These are phyloP conservation scores for Aspergillus pseudoterreus DNA, from an alignment of 2,329 filamentous ascomycete genomes.

Conservation along the genomic window DNA sequence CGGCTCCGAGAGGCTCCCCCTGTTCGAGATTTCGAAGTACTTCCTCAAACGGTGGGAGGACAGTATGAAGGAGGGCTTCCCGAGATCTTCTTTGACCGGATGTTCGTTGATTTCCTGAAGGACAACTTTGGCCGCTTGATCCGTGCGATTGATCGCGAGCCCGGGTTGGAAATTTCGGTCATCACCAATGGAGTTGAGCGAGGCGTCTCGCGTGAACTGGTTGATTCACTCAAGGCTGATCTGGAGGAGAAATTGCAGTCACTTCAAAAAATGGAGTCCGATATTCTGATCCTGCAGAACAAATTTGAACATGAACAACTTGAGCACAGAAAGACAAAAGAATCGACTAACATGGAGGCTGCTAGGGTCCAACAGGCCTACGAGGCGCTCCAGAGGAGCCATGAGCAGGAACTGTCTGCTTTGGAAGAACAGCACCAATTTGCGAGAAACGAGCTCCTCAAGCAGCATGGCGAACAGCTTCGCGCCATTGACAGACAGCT, in stretches of 20 bases:
- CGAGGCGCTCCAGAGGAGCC: slow-evolving; percentile 65
- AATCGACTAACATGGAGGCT: slow-evolving; percentile 54
- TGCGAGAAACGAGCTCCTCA: slow-evolving; percentile 39
- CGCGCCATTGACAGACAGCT: slow-evolving; percentile 48
- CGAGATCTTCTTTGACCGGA: slow-evolving; percentile 78
- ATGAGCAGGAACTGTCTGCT: slow-evolving; percentile 63
- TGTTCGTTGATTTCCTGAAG: slow-evolving; percentile 91
- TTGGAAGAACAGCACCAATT: slow-evolving; percentile 48
- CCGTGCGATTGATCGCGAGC: slow-evolving; percentile 85
- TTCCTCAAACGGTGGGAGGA: slow-evolving; percentile 64
- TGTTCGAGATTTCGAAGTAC: slow-evolving; percentile 85
- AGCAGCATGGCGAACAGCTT: slow-evolving; percentile 44
- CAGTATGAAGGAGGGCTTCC: slow-evolving; percentile 57
- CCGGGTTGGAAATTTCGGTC: slow-evolving; percentile 79
- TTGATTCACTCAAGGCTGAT: slow-evolving; percentile 77
- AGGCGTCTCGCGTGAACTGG: slow-evolving; percentile 87
- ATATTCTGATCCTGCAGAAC: slow-evolving; percentile 52
- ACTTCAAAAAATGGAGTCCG: slow-evolving; percentile 55
- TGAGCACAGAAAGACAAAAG: slow-evolving; percentile 65
- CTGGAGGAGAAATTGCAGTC: slow-evolving; percentile 67
- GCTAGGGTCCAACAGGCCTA: slow-evolving; percentile 62
- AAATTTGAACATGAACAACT: slow-evolving; percentile 67
- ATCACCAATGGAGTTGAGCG: slow-evolving; percentile 76
- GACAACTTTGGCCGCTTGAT: slow-evolving; percentile 87
- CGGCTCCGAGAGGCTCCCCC: slow-evolving; percentile 73